A percentile compares a stretch with the other conserved stretches of the same genome.
Evolutionary conservation across 257 asterid species (phyloP).

Genomic region (Nemophila menziesii): DNA sequence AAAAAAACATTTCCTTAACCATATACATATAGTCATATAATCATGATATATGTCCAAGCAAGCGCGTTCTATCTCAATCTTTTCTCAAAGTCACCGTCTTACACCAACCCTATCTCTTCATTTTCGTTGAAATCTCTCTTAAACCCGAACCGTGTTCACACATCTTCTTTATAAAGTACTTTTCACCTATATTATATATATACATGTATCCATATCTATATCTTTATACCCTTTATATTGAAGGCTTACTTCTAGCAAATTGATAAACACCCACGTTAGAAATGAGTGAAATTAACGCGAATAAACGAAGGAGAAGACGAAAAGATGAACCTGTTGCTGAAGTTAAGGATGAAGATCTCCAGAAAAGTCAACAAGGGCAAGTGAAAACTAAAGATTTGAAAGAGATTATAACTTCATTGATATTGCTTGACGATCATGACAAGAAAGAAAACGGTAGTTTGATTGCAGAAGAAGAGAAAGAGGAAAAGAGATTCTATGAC

Average conservation of each 20-base stretch:
- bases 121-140: conserved; percentile 1
- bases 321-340: conserved; percentile 7
- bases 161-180: background rate
- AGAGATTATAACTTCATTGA: conserved; percentile 67
- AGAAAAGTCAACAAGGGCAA: conserved; percentile 25
- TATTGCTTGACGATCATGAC: conserved; percentile 70
- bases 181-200: background rate
- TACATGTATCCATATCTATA: background rate
- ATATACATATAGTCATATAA: too few relatives aligned
- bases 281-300: conserved; percentile 39
- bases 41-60: background rate
- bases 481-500: conserved; percentile 36
- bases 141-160: conserved; percentile 3
- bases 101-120: conserved; percentile 1
- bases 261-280: conserved; percentile 7
- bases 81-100: background rate
- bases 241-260: background rate
- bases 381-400: conserved; percentile 62
- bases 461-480: conserved; percentile 24
- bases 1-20: background rate
- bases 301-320: conserved; percentile 35
- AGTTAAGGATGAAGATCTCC: conserved; percentile 2
- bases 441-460: conserved; percentile 37
- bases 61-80: background rate
- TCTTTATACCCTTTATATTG: conserved; percentile 8